Evolutionary conservation across 2,329 filamentous ascomycete genomes (phyloP).

Genomic region (Pseudogymnoascus sp.): DNA sequence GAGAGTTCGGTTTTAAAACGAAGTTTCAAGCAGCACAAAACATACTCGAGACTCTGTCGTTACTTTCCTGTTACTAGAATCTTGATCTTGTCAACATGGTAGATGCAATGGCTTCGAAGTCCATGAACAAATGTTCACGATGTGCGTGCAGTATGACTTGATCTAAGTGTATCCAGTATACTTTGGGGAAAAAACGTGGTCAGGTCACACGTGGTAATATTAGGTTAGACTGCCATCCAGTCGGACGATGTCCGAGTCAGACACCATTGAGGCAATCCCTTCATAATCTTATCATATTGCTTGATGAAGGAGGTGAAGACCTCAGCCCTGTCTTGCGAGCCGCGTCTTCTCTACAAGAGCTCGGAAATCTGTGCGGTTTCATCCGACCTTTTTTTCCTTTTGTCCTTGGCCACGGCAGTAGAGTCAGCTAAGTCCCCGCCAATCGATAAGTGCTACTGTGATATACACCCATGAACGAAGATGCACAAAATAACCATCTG

Average conservation of each 20-base stretch:
- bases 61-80: neutral
- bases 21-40: conserved; percentile 2
- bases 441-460: neutral
- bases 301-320: neutral
- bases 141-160: neutral
- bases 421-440: neutral
- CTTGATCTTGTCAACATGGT: neutral
- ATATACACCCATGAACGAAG: neutral
- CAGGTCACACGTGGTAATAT: neutral
- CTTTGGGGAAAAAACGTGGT: neutral
- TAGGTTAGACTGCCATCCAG: neutral
- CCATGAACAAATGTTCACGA: neutral
- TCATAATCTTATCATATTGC: conserved; percentile 8
- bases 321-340: neutral
- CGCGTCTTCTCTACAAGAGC: neutral
- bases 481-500: neutral
- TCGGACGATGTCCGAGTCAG: neutral
- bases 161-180: neutral
- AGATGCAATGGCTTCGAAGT: neutral
- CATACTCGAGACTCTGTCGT: conserved; percentile 6
- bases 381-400: conserved; percentile 6
- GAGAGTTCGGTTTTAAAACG: neutral
- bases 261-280: neutral
- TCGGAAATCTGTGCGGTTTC: neutral
- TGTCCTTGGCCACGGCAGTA: neutral